These are phyloP conservation scores for Mycena crocata DNA, from an alignment of 768 basidiomycete species.

Conservation along the genomic window DNA sequence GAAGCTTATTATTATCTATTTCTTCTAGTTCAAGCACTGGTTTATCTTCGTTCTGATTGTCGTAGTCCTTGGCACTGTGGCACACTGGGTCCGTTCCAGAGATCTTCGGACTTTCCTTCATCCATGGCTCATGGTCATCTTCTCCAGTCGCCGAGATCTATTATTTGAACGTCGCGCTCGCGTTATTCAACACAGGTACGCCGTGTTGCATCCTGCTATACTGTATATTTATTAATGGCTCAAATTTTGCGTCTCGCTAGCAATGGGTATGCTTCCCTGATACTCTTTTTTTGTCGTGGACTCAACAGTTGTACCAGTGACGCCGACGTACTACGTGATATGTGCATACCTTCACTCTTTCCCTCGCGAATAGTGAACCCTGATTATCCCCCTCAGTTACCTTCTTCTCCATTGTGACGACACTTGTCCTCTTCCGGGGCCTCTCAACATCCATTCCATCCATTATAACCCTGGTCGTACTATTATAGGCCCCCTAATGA, in stretches of 20 bases:
- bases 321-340: slow-evolving; percentile 87
- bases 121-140: not conserved
- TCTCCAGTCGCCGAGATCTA: slow-evolving; percentile 80
- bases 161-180: slow-evolving; percentile 96
- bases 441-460: slow-evolving; percentile 78
- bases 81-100: slow-evolving; percentile 54
- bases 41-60: slow-evolving; percentile 88
- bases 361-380: slow-evolving; percentile 20
- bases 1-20: not conserved
- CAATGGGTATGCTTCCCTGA: not conserved
- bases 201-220: slow-evolving; percentile 12
- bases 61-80: slow-evolving; percentile 81
- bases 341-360: slow-evolving; percentile 56
- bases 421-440: slow-evolving; percentile 90
- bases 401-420: slow-evolving; percentile 85
- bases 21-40: slow-evolving; percentile 88
- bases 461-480: slow-evolving; percentile 92
- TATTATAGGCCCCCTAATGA: too few relatives aligned
- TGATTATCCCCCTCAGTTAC: slow-evolving; percentile 62
- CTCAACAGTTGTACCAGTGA: slow-evolving; percentile 59
- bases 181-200: slow-evolving; percentile 90
- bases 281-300: slow-evolving; percentile 10
- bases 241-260: not conserved
- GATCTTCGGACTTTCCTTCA: not conserved
- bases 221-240: not conserved